Evolutionary conservation across 495 filamentous ascomycete species (phyloP), one percentile per base, ranked within the genome.

Genomic region (Penicillium lagena): DNA sequence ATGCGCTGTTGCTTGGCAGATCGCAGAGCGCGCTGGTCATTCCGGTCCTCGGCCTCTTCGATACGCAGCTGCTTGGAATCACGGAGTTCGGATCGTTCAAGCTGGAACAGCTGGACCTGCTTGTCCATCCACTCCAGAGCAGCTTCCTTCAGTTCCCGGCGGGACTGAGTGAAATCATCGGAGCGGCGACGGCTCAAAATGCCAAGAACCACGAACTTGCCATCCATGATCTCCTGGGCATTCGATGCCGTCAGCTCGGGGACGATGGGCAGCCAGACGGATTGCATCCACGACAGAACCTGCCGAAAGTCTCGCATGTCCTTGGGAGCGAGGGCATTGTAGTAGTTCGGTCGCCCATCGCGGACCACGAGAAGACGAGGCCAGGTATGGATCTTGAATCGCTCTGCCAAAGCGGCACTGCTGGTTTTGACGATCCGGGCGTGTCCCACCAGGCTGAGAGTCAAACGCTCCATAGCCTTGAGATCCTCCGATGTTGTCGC

Each of bases 51-150:
- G 10, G 93, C 93, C 62, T 98, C 93, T 56, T 97, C 94, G 43
- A 97, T 89, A 28, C 90, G 82, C 42, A 96, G 71, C 59, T 96
- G 90, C 71, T 98, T 98, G 17, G 89, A 79, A 62, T 97, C 89
- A 45, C 93, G 82, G 15, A 96, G 75, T 53, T 96, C 91, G 57
- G 96, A 86, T 29, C 89, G 73, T 68, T 98, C 94, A 13, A 90
- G 75, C 55, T 91, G 85, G 77, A 95, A 96, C 17, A 84, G 70
- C 49, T 90, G 80, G 29, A 83, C 81, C 60, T 96, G 86, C 70
- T 91, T 94, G 62, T 96, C 93, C 83, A 97, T 95, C 87, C 93
- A 98, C 55, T 97, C 93, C 43, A 87, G 72, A 9, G 93, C 93
- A 14, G 93, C 93, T 47, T 87, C 90, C 75, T 95, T 97, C 64